Evolutionary conservation across 805 yeast genomes (phyloP), one percentile per base, ranked within the genome.

Genomic region (Scheffersomyces spartinae): DNA sequence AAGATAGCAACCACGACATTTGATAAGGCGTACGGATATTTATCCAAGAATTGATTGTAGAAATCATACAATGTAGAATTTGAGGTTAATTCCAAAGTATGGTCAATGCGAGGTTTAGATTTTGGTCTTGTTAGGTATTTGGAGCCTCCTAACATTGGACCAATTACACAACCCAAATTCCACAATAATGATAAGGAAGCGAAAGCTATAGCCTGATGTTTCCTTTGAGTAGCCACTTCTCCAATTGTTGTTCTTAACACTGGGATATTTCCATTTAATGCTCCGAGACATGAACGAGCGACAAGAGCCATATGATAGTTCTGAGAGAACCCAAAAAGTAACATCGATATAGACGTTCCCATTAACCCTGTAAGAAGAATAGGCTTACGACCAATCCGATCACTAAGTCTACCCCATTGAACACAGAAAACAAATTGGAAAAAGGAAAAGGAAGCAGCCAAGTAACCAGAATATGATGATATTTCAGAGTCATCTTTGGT

Each of bases 241-340:
- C 80, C 82, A 23, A 74, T 55, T 25, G 62, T 48, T 0, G 82
- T 74, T 42, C 82, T 50, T 17, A 74, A 40, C n/a, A 74, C 79
- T 1, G 75, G 73, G 6, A 72, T 68, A 40, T 74, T 74, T 5
- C 81, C 83, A 40, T 74, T 74, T 21, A 74, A 46, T 2, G 65
- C 47, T 0, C 83, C 83, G 50, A 68, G 63, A 21, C 63, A 33
- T 12, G 64, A 52, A 38, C 81, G 53, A 7, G 80, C 69, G 9
- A 52, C 38, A 3, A 74, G 35, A 0, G 80, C 80, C 48, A 58
- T 53, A 37, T 58, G 62, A 38, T 60, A 70, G 40, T 61, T 67
- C 11, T 45, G 51, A 9, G 75, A 49, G 34, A 72, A 68, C 1
- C 82, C 82, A 35, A 75, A 61, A 4, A 60, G 26, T 15, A 71